Evolutionary conservation across 2,329 filamentous ascomycete genomes (phyloP), one percentile per base, ranked within the genome.

Genomic region (Magnaporthiopsis poae): DNA sequence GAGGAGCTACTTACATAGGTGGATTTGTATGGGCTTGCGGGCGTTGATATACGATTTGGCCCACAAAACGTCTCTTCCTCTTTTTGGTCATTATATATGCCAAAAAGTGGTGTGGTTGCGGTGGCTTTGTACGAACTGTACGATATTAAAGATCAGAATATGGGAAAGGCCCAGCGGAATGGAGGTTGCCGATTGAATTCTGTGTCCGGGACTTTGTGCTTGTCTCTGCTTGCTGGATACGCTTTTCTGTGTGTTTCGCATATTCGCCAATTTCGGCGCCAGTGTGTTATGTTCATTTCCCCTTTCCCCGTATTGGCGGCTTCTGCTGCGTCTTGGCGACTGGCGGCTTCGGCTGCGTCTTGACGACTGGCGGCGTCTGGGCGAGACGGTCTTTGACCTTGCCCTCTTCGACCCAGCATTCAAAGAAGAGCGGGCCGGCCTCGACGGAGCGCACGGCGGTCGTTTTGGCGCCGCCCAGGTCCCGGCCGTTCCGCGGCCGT

Each of bases 371-470:
- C 59, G n/a, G n/a, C 21, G 27, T 60, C 59, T 1, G 31, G 31
- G n/a, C 15, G 59, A 29, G 59, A 60, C 27, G 59, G n/a, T 27
- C 59, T 33, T 65, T 65, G 56, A 80, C 61, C 73, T 82, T 71
- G 77, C 84, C 70, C 80, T 88, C 77, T 75, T 91, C 79, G 70
- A 90, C 75, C 86, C 88, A 80, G 79, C 88, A 81, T 80, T 90
- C 87, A 74, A 89, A 80, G 77, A 88, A 80, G 66, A 91, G 71
- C 69, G 87, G 80, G 62, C 87, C 81, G 64, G 87, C 80, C 67
- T 80, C 80, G 0, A 87, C 81, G 5, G 83, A 77, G 46, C 84
- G 81, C 52, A 87, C 74, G 13, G 85, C 79, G 1, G 75, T 81
- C 1, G 81, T 84, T 62, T 74, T 79, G 2, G 74, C 73, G 5